phyloP scores from a whole-genome alignment of 2,329 filamentous ascomycete genomes.

The Fusarium floridanum region DNA sequence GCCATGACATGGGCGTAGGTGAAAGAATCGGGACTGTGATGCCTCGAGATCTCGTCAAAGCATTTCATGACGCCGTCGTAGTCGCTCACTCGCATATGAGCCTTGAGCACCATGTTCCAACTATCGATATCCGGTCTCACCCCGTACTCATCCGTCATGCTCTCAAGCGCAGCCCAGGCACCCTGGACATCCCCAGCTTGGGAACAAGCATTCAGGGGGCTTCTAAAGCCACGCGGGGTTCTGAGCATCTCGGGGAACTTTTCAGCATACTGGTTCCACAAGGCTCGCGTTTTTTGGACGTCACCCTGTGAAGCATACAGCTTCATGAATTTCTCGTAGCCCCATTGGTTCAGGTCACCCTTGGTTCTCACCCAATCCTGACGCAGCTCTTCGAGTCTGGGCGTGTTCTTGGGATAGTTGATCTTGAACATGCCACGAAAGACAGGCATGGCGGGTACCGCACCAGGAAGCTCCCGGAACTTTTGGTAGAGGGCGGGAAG shows the following conservation, averaged over 20 bases:
- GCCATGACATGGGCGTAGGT: slow-evolving; percentile 82
- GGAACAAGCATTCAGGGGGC: slow-evolving; percentile 79
- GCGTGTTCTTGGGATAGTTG: slow-evolving; percentile 53
- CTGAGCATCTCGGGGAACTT: slow-evolving; percentile 52
- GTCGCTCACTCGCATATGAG: slow-evolving; percentile 75
- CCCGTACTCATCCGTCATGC: slow-evolving; percentile 68
- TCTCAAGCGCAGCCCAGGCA: slow-evolving; percentile 71
- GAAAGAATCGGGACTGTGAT: slow-evolving; percentile 67
- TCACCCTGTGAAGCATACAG: slow-evolving; percentile 65
- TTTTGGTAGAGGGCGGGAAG: slow-evolving; percentile 59
- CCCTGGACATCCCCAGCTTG: slow-evolving; percentile 73
- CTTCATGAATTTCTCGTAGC: slow-evolving; percentile 62
- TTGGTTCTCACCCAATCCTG: slow-evolving; percentile 62
- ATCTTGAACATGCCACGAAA: slow-evolving; percentile 61
- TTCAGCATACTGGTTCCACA: slow-evolving; percentile 60
- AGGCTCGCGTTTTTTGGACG: slow-evolving; percentile 56
- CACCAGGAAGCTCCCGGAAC: slow-evolving; percentile 59
- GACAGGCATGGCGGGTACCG: slow-evolving; percentile 53
- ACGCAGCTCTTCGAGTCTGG: slow-evolving; percentile 61
- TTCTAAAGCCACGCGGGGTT: slow-evolving; percentile 59
- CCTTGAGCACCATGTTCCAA: slow-evolving; percentile 84
- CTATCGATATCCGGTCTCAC: slow-evolving; percentile 69
- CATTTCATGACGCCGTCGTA: slow-evolving; percentile 73
- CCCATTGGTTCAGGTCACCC: slow-evolving; percentile 57
- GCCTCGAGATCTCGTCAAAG: slow-evolving; percentile 71